Conservation (phyloP, 2,329 filamentous ascomycete species). For the Colletotrichum sp. region DNA sequence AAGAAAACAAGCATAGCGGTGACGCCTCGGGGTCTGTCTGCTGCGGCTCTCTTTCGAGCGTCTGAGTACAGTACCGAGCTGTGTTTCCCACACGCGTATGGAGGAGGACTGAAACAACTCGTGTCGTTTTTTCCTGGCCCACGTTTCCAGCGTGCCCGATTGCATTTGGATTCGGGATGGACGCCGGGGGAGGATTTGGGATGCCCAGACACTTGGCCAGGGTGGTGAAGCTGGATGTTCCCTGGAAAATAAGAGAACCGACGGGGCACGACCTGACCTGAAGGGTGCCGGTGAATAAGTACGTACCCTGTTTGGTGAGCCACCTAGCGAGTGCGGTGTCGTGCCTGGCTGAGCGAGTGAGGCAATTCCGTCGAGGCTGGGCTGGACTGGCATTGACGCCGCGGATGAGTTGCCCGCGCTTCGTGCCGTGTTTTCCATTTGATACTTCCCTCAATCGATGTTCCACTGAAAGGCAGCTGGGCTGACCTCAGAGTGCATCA, state of each 20-base stretch:
- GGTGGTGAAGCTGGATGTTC: neutral
- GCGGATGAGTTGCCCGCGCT: neutral
- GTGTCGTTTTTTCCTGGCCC: neutral
- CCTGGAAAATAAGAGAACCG: neutral
- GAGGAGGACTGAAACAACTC: conserved; percentile 3
- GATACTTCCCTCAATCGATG: neutral
- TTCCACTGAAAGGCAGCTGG: neutral
- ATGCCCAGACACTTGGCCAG: conserved; percentile 3
- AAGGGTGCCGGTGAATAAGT: neutral
- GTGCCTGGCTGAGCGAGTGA: neutral
- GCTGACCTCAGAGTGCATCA: neutral
- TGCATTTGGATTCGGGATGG: neutral
- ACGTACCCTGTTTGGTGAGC: neutral
- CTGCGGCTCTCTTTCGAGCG: neutral
- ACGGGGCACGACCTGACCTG: neutral
- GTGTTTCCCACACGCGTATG: neutral
- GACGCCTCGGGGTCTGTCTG: neutral
- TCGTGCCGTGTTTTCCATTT: neutral
- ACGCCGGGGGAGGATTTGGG: neutral
- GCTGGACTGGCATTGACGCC: neutral
- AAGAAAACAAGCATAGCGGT: neutral
- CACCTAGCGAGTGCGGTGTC: neutral
- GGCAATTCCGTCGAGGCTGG: neutral
- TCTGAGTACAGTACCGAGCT: neutral
- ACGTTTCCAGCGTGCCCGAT: neutral